Evolutionary conservation across 352 stramenopile genomes (phyloP), one percentile per base, ranked within the genome.

Genomic region (Globisporangium uncinulatum): DNA sequence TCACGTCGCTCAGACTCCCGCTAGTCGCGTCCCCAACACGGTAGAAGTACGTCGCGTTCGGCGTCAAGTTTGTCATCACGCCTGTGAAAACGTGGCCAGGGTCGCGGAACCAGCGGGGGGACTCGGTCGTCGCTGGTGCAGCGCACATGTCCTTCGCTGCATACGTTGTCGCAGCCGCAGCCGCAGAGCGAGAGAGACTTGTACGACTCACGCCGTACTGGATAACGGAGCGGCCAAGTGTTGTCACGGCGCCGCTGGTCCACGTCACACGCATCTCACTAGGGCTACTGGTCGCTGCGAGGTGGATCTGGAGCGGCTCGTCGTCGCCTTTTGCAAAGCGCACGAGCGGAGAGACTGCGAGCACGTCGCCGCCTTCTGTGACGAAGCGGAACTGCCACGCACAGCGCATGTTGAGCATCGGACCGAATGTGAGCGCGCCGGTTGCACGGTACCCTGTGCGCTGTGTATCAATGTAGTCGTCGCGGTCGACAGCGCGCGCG

Each of bases 211-310:
- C 56, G 19, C 72, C 70, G 44, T 75, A 85, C 21, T 57, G 57
- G 47, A 87, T 65, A 24, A 74, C 54, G 6, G 74, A 72, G 2
- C 54, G 60, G 15, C 17, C n/a, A 10, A 19, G 0, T 20, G n/a
- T 10, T 3, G 56, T 46, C 17, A 77, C 58, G 39, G 65, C 57
- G 36, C 55, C 73, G 57, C 74, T 85, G 5, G 75, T 74, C 77
- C 77, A 87, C 50, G 70, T 77, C 51, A 82, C 73, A 24, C 72
- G 61, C 69, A 87, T 85, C 53, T 84, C 66, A 8, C 57, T 61
- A 0, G 34, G 4, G 6, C n/a, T 45, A 4, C 19, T 49, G 8
- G 59, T 65, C n/a, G 31, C 19, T 11, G 59, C 53, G 14, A 65
- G 20, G 20, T 61, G 59, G 17, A 65, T 52, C 48, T 65, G 74